phyloP scores from a whole-genome alignment of 2,329 filamentous ascomycete species.

The Aspergillus bombycis region DNA sequence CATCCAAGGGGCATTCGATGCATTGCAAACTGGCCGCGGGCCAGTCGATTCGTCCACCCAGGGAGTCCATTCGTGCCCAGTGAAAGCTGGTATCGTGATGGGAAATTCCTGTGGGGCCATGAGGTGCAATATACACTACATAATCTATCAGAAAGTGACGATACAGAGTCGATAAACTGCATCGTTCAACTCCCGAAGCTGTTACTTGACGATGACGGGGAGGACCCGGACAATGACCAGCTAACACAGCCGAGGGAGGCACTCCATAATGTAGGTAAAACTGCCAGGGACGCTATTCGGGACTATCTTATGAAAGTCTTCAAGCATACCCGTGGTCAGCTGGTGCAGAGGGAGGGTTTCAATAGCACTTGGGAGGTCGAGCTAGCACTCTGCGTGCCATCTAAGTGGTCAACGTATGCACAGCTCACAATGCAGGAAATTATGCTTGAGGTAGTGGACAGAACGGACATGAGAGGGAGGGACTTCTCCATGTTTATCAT shows the following conservation, averaged over 20 bases:
- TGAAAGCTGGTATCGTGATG: not conserved
- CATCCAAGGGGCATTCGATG: not conserved
- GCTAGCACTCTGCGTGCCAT: not conserved
- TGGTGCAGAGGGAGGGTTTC: not conserved
- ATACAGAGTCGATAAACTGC: not conserved
- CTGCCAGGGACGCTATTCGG: not conserved
- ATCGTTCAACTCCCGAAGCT: not conserved
- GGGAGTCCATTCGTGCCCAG: not conserved
- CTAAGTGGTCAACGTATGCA: not conserved
- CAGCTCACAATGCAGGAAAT: not conserved
- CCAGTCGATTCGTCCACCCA: not conserved
- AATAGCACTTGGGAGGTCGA: not conserved
- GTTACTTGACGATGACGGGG: not conserved
- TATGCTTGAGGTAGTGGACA: not conserved
- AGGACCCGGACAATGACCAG: not conserved
- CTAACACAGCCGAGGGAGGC: not conserved
- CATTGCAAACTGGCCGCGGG: not conserved
- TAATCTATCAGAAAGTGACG: not conserved
- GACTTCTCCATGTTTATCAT: not conserved
- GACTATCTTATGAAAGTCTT: not conserved
- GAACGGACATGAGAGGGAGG: too few species aligned
- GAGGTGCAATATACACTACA: not conserved
- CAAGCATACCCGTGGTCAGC: not conserved
- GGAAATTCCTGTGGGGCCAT: not conserved
- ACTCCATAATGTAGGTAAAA: not conserved